A percentile compares a stretch with the other conserved stretches of the same genome.
These are phyloP conservation scores for Elaeis guineensis DNA, from an alignment of 176 grass and related monocot species.

Conservation along the genomic window DNA sequence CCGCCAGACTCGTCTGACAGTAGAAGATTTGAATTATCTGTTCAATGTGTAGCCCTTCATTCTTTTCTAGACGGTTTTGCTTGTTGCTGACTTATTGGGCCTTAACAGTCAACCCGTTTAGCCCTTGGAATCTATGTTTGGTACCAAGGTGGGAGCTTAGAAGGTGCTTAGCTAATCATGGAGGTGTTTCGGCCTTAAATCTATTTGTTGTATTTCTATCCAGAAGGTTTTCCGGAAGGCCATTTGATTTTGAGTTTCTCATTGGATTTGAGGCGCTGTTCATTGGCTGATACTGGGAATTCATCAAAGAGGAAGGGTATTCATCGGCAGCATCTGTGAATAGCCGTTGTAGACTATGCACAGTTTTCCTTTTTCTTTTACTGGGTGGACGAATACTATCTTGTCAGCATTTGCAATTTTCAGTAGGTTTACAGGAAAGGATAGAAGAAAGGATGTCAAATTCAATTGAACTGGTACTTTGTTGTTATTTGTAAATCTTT, in stretches of 20 bases:
- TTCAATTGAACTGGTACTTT: neutral
- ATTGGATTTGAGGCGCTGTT: no score
- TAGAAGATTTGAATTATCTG: constrained; percentile 93
- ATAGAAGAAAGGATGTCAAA: constrained; percentile 5
- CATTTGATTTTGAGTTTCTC: neutral
- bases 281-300: neutral
- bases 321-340: constrained; percentile 14
- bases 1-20: constrained; percentile 66
- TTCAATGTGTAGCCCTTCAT: constrained; percentile 65
- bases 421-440: constrained; percentile 4
- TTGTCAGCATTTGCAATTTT: neutral
- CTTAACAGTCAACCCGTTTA: no score
- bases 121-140: no score
- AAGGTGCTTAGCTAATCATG: neutral
- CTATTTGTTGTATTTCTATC: neutral
- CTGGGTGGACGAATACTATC: neutral
- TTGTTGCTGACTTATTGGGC: neutral
- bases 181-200: neutral
- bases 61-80: constrained; percentile 45
- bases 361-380: neutral
- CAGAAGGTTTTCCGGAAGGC: neutral
- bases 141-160: neutral
- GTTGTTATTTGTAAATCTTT: constrained; percentile 13
- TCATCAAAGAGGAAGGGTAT: neutral
- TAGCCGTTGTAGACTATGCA: constrained; percentile 8